Evolutionary conservation across 345 rosid genomes (phyloP).

Genomic region (Hirschfeldia incana): DNA sequence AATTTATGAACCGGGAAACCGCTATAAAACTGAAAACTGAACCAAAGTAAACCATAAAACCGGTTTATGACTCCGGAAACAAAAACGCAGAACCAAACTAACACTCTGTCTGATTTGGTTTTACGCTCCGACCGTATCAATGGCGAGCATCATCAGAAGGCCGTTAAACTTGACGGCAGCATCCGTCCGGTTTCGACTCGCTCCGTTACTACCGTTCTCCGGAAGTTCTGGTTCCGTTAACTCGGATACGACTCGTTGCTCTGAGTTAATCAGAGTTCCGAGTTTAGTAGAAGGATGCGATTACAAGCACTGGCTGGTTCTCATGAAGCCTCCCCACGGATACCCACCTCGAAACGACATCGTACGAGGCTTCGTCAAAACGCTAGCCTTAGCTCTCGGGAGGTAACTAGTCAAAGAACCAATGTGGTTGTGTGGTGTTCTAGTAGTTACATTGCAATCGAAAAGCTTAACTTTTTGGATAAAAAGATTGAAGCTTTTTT

Average conservation of each 20-base stretch:
- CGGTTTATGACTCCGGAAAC: not conserved
- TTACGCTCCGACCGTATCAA: not conserved
- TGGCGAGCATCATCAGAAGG: conserved; percentile 29
- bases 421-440: not conserved
- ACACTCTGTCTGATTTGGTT: not conserved
- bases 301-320: conserved; percentile 50
- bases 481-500: conserved; percentile 15
- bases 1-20: too few species aligned
- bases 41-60: not conserved
- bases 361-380: conserved; percentile 36
- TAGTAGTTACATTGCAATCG: not conserved
- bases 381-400: conserved; percentile 44
- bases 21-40: not conserved
- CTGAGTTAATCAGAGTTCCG: conserved; percentile 36
- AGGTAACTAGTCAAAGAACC: conserved; percentile 27
- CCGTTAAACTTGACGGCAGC: conserved; percentile 31
- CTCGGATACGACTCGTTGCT: conserved; percentile 20
- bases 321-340: conserved; percentile 48
- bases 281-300: conserved; percentile 50
- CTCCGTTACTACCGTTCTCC: conserved; percentile 21
- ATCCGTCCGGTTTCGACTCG: conserved; percentile 6
- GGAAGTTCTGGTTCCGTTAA: conserved; percentile 16
- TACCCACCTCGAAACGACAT: conserved; percentile 51
- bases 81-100: not conserved
- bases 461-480: not conserved